phyloP scores from a whole-genome alignment of 768 basidiomycete species.

The Boletus speciosus region DNA sequence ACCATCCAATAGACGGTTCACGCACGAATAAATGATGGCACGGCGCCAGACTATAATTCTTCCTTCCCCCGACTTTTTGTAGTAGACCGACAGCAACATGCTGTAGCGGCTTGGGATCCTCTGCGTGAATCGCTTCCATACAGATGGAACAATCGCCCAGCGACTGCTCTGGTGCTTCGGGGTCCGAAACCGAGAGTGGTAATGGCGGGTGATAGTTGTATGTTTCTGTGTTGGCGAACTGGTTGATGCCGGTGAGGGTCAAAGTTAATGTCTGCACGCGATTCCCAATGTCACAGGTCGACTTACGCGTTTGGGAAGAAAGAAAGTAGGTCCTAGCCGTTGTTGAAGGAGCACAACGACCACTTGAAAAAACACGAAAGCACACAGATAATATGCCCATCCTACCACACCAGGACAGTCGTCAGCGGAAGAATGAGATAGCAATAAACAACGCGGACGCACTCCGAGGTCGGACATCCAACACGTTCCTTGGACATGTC shows the following conservation, averaged over 20 bases:
- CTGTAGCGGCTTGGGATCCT: slow-evolving; percentile 38
- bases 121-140: slow-evolving; percentile 78
- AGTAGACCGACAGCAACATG: slow-evolving; percentile 38
- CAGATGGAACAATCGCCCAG: slow-evolving; percentile 90
- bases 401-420: slow-evolving; percentile 34
- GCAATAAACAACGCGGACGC: slow-evolving; percentile 23
- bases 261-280: neutral
- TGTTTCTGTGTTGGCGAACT: slow-evolving; percentile 58
- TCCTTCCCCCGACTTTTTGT: slow-evolving; percentile 40
- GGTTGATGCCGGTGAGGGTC: neutral
- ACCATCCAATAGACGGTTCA: neutral
- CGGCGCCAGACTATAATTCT: slow-evolving; percentile 81
- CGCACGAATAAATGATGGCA: slow-evolving; percentile 87
- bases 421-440: neutral
- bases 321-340: slow-evolving; percentile 75
- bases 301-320: slow-evolving; percentile 68
- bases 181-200: slow-evolving; percentile 52
- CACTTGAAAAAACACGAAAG: slow-evolving; percentile 62
- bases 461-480: slow-evolving; percentile 77
- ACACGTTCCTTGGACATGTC: slow-evolving; percentile 79
- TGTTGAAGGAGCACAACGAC: slow-evolving; percentile 68
- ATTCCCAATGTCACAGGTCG: neutral
- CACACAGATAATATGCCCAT: slow-evolving; percentile 62
- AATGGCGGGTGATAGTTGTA: slow-evolving; percentile 88
- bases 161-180: slow-evolving; percentile 72